These are phyloP conservation scores for Epichloe sibirici DNA, from an alignment of 2,329 filamentous ascomycete species.

Conservation along the genomic window DNA sequence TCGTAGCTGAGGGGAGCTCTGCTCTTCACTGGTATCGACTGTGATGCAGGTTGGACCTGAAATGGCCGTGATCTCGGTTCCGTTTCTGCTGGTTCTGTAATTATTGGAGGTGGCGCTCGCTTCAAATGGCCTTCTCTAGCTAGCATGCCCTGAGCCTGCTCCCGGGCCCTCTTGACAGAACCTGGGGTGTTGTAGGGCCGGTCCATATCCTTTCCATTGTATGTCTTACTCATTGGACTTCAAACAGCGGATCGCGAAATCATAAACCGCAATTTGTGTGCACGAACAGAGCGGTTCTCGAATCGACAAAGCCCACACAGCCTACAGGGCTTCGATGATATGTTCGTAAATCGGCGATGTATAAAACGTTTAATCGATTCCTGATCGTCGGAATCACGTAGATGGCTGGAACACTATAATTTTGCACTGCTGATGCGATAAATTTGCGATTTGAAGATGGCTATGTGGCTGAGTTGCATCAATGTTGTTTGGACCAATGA, in stretches of 20 bases:
- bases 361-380: background rate
- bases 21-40: slow-evolving; percentile 10
- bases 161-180: slow-evolving; percentile 43
- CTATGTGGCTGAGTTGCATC: slow-evolving; percentile 2
- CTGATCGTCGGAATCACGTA: background rate
- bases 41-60: slow-evolving; percentile 4
- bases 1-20: slow-evolving; percentile 13
- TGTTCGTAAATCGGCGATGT: slow-evolving; percentile 6
- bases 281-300: background rate
- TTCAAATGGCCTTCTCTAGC: slow-evolving; percentile 12
- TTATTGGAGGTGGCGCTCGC: slow-evolving; percentile 12
- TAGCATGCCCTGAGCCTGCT: slow-evolving; percentile 33
- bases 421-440: slow-evolving; percentile 4
- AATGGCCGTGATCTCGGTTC: background rate
- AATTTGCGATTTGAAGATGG: background rate
- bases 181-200: slow-evolving; percentile 29
- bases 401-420: background rate
- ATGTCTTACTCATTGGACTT: slow-evolving; percentile 40
- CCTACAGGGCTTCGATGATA: background rate
- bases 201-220: slow-evolving; percentile 44
- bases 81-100: background rate
- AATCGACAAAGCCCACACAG: background rate
- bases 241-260: background rate
- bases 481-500: slow-evolving; percentile 4
- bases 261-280: background rate